Evolutionary conservation across 2,329 filamentous ascomycete species (phyloP), one percentile per base, ranked within the genome.

Genomic region (Fusarium concolor): DNA sequence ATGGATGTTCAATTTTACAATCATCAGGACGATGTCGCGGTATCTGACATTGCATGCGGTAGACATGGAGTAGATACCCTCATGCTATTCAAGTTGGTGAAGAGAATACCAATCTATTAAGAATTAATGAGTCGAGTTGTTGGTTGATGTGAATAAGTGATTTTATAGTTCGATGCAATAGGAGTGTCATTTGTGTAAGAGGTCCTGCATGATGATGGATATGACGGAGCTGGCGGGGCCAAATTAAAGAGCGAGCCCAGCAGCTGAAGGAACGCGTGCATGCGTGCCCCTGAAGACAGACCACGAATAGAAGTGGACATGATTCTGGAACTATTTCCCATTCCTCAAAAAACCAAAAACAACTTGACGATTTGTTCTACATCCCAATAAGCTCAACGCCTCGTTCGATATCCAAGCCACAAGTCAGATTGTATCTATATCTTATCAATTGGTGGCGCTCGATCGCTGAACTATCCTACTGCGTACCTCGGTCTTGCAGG

Each of bases 171-270:
- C 14, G 35, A 55, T 37, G 50, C 37, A 62, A 41, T 26, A 31
- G n/a, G 22, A 56, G 59, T 51, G 49, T 68, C 57, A 54, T 54
- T 67, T 46, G 55, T 57, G 45, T 56, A 57, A 56, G 45, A 35
- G 51, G 42, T 53, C 45, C 61, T 43, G 57, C 29, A 11, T 31
- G 18, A 18, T 15, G 54, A 66, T 55, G 39, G 70, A 26, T 26
- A 66, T 56, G 39, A 73, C 68, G 70, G 70, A 73, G 65, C 37
- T 58, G 42, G 65, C 63, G 71, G 70, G 71, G 62, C 70, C 65
- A 63, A 73, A 64, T 70, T 68, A 50, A 12, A 51, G 59, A 47
- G 11, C 58, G 7, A 24, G 22, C 22, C 22, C 22, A 24, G 22
- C 11, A 26, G 26, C 9, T 26, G 26, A 7, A 10, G 29, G 29